Conservation (phyloP, 106 monocot species). For the Phalaenopsis equestris region DNA sequence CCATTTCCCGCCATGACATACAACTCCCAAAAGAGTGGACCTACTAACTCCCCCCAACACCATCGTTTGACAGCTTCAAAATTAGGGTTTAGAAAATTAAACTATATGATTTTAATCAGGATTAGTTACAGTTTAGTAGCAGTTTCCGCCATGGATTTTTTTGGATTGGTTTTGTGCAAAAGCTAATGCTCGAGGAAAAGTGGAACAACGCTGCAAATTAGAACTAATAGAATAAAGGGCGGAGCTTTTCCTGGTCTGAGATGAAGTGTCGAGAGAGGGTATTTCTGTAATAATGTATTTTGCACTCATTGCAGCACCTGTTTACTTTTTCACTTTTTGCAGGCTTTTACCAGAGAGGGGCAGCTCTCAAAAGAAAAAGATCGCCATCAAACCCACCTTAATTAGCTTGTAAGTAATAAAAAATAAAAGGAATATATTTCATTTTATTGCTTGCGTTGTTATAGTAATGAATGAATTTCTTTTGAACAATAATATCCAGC, state of each 20-base stretch:
- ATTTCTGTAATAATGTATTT: constrained; percentile 4
- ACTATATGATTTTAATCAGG: neutral
- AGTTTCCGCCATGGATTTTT: neutral
- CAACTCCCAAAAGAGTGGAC: constrained; percentile 20
- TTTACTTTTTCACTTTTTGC: neutral
- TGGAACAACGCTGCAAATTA: neutral
- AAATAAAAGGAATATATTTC: neutral
- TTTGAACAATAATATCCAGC: no score
- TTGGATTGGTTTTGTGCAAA: neutral
- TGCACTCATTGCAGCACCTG: neutral
- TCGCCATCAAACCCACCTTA: neutral
- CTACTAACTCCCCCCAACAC: neutral
- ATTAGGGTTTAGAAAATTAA: neutral
- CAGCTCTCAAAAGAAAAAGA: neutral
- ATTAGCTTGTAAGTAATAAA: constrained; percentile 1
- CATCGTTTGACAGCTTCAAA: neutral
- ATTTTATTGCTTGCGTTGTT: no score
- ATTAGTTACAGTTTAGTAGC: neutral
- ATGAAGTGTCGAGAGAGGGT: neutral
- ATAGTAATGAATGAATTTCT: no score
- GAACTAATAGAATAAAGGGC: neutral
- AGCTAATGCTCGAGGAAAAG: neutral
- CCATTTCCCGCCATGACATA: neutral
- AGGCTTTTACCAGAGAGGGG: neutral
- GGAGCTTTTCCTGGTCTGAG: neutral